A percentile compares a stretch with the other conserved stretches of the same genome.
Evolutionary conservation across 2,329 filamentous ascomycete genomes (phyloP).

Genomic region (Coniochaeta sp.): DNA sequence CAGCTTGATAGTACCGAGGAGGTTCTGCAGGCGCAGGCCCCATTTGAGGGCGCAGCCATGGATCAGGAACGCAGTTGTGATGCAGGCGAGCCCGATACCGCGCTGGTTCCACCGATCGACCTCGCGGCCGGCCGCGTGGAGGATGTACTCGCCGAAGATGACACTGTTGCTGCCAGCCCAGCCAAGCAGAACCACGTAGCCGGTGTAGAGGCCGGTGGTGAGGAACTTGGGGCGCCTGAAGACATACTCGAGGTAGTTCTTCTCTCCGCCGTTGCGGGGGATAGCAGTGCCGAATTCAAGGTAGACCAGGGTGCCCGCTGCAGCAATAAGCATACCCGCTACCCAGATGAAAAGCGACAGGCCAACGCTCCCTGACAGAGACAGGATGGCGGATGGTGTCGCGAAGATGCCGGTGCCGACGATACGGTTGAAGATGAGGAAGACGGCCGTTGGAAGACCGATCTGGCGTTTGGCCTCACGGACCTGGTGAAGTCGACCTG

Average conservation of each 20-base stretch:
- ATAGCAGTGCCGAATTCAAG: conserved; percentile 60
- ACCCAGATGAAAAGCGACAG: conserved; percentile 58
- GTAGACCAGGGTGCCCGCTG: conserved; percentile 55
- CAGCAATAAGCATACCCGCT: conserved; percentile 52
- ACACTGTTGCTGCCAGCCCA: conserved; percentile 63
- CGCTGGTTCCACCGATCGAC: conserved; percentile 61
- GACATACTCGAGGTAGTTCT: conserved; percentile 60
- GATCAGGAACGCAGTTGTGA: conserved; percentile 57
- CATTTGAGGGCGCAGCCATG: conserved; percentile 57
- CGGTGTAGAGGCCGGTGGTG: conserved; percentile 50
- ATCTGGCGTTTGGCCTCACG: conserved; percentile 45
- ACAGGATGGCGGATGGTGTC: conserved; percentile 50
- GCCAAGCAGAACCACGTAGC: conserved; percentile 55
- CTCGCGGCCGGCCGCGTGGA: conserved; percentile 55
- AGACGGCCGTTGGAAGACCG: conserved; percentile 44
- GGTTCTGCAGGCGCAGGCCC: conserved; percentile 60
- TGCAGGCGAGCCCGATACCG: conserved; percentile 57
- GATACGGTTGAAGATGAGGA: conserved; percentile 58
- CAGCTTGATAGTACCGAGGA: conserved; percentile 60
- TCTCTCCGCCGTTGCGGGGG: conserved; percentile 57
- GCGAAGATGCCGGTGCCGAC: conserved; percentile 62
- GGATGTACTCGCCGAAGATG: conserved; percentile 63
- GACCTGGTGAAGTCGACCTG: neutral
- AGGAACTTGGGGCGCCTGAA: conserved; percentile 55
- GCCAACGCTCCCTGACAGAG: conserved; percentile 51